phyloP scores from a whole-genome alignment of 2,329 filamentous ascomycete genomes.

The Achaetomium macrosporum region DNA sequence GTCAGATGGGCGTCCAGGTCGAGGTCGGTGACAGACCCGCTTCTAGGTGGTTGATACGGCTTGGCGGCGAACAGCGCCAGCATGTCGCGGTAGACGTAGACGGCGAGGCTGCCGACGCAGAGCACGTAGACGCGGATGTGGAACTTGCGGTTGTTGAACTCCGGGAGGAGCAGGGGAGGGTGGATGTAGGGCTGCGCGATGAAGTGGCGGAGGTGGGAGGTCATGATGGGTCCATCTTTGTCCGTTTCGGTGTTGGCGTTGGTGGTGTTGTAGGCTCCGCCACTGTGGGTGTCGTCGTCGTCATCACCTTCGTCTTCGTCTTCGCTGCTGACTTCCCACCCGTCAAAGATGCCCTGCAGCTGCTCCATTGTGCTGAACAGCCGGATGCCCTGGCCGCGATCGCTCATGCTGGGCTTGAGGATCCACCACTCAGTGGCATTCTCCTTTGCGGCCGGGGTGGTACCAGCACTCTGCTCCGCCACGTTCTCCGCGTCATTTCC shows the following conservation, averaged over 20 bases:
- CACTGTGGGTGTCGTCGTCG: conserved; percentile 26
- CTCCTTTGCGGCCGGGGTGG: conserved; percentile 25
- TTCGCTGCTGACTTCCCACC: conserved; percentile 69
- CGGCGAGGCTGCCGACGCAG: conserved; percentile 67
- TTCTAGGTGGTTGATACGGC: conserved; percentile 58
- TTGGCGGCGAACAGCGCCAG: conserved; percentile 83
- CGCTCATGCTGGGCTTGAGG: conserved; percentile 94
- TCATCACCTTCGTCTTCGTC: conserved; percentile 45
- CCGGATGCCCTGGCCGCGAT: conserved; percentile 86
- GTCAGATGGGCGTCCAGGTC: conserved; percentile 77
- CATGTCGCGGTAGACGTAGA: conserved; percentile 88
- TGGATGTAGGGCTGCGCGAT: conserved; percentile 93
- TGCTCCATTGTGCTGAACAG: conserved; percentile 82
- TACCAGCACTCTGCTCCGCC: conserved; percentile 12
- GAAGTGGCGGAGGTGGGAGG: conserved; percentile 91
- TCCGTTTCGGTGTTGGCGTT: conserved; percentile 29
- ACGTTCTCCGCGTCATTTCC: conserved; percentile 14
- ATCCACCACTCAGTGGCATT: conserved; percentile 81
- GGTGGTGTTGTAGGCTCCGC: conserved; percentile 26
- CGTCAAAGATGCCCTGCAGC: conserved; percentile 81
- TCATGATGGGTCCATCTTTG: conserved; percentile 57
- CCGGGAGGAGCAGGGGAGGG: conserved; percentile 68
- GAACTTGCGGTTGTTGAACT: conserved; percentile 70
- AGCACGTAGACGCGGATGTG: conserved; percentile 91
- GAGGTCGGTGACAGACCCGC: conserved; percentile 20